Base-by-base conservation (phyloP, 2,329 filamentous ascomycete species). In the Samsoniella hepiali region DNA sequence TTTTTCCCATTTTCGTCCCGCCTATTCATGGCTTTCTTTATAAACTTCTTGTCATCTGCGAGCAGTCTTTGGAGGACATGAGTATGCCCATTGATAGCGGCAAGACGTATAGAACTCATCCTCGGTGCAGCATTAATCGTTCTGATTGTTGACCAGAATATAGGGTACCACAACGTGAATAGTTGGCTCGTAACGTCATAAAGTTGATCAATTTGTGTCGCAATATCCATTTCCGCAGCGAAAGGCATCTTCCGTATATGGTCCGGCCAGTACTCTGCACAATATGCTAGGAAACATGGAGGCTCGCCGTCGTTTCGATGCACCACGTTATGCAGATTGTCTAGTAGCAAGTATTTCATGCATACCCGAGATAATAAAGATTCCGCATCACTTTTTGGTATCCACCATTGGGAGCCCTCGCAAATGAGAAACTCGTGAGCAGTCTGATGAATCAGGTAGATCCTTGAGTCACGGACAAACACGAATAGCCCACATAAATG, bases 391-490 rank as follows among this genome's bases (percentile, higher is more conserved):
- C n/a, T 29, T 27, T 47, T 13, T 1, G 6, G 5, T 1, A 47
- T 5, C 1, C n/a, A 38, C 54, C 54, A 56, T 13, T 15, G n/a
- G 5, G 27, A 10, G 1, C 36, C 34, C 6, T 42, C 42, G 27
- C 36, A 17, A 13, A 56, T 11, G 9, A 67, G 51, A 36, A 67
- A 67, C 34, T 67, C 65, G 13, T 51, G 55, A 3, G 65, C 65
- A 17, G 65, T 67, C 38, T 67, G 65, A 38, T 67, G 65, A 13
- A 67, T 31, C 10, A 67, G 22, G 38, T 65, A 67, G 49, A 65
- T 42, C 17, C 27, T 65, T 10, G 64, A 65, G 15, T 67, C 54
- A 22, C 49, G 10, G n/a, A 67, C 22, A 1, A 51, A 62, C 2
- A 67, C 32, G 44, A 67, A 67, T 5, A 65, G 62, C 9, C 65